These are phyloP conservation scores for Eurotiales sp. DNA, from an alignment of 2,329 filamentous ascomycete species.

Conservation along the genomic window DNA sequence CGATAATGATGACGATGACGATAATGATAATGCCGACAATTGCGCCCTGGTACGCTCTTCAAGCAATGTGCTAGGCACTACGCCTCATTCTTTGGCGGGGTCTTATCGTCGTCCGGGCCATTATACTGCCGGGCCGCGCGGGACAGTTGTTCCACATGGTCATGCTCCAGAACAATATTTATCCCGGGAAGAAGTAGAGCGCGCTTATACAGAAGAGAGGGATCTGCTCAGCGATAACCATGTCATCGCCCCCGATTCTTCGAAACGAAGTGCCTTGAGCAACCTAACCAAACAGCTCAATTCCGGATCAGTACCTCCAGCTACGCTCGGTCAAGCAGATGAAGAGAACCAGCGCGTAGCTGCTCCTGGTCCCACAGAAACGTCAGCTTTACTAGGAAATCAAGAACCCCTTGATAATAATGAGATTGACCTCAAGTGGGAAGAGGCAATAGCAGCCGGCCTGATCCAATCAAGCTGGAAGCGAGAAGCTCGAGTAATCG, in stretches of 20 bases:
- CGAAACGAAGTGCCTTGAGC: conserved; percentile 13
- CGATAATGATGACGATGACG: conserved; percentile 30
- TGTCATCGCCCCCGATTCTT: conserved; percentile 53
- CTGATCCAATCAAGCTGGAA: conserved; percentile 88
- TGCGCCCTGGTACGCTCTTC: conserved; percentile 36
- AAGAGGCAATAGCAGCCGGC: conserved; percentile 75
- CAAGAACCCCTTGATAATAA: conserved; percentile 49
- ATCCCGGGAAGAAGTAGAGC: conserved; percentile 52
- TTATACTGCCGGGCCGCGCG: conserved; percentile 68
- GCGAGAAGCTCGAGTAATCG: conserved; percentile 78
- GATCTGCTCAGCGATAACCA: conserved; percentile 58
- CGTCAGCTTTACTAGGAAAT: conserved; percentile 45
- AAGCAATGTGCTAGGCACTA: conserved; percentile 33
- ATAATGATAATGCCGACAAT: too few relatives aligned
- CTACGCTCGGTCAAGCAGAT: conserved; percentile 1
- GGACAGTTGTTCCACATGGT: conserved; percentile 59
- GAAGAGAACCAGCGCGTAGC: neutral
- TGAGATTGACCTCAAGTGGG: conserved; percentile 71
- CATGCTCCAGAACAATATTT: conserved; percentile 41
- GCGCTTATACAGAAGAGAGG: conserved; percentile 54
- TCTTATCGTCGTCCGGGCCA: conserved; percentile 75
- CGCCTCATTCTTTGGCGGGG: conserved; percentile 52
- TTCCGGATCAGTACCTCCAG: conserved; percentile 19
- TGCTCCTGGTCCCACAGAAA: conserved; percentile 36
- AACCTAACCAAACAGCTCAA: conserved; percentile 25